Evolutionary conservation across 2,329 filamentous ascomycete genomes (phyloP), one percentile per base, ranked within the genome.

Genomic region (Penicillium rolfsii): DNA sequence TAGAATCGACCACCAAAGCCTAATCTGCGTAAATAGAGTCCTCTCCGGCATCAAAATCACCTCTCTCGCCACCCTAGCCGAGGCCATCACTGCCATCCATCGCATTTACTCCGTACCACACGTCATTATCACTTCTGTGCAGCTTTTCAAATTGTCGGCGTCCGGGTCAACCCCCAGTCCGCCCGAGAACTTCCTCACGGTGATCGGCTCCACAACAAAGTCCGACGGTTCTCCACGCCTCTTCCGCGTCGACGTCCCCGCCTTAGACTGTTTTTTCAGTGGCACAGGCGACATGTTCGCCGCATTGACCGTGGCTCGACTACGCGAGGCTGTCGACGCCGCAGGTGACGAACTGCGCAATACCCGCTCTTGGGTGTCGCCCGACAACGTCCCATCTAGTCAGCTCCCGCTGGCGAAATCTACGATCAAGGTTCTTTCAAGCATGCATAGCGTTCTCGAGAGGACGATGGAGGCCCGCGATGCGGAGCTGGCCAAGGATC

Each of bases 241-340:
- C 55, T 99, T 98, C 82, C 88, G 89, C 71, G 89, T 98, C 71
- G 87, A 90, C 58, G 91, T 97, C 59, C 93, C 94, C 0, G 86
- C 89, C 30, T 88, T 97, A 61, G 91, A 97, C 73, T 91, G 93
- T 78, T 97, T 95, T 82, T 99, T 98, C 79, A 93, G 90, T 70
- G 95, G 95, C 43, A 98, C 96, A 0, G 95, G 95, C 50, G 95
- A 99, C 80, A 97, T 99, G 94, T 98, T 99, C 73, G 94, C 93
- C 33, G 94, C 94, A 7, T 83, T 99, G 49, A 93, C 92, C 73
- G 87, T 97, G 1, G 91, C 91, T 43, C 88, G 94, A 33, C 87
- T 99, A 72, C 89, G 94, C 60, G 91, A 98, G 80, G 93, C 91
- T 28, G 89, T 91, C 1, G 77, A 81, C 55, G 78, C 77, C 3